Evolutionary conservation across 140 eudicot genomes (phyloP), one percentile per base, ranked within the genome.

Genomic region (Erigeron philadelphicus): DNA sequence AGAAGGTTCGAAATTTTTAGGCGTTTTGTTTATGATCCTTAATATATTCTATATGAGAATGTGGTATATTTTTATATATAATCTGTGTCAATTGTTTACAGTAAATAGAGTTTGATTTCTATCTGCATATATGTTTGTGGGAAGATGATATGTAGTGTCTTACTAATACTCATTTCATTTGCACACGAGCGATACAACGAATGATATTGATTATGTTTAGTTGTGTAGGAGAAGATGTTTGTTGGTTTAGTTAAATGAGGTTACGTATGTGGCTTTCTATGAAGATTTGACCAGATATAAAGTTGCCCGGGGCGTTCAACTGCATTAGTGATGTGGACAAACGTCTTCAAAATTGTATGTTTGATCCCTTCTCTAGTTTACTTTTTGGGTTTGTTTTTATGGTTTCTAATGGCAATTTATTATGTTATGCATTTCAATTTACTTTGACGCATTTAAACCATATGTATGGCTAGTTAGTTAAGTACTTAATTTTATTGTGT

Each of bases 301-400:
- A 43, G 19, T 17, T 62, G n/a, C 25, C 5, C 38, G 49, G 79
- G 78, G 75, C 12, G 40, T 71, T 64, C 64, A 47, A 70, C 68
- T 64, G 63, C 68, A 61, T 45, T 61, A 78, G 82, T 69, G 72
- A 90, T 90, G 97, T 90, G 97, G 97, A 90, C 97, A 15, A 90
- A 90, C 70, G 89, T 90, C 55, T 90, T 90, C 81, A 90, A 84
- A 77, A 86, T 90, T 6, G 97, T 90, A 84, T 19, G 96, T 77
- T 73, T 61, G 61, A 49, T 70, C 16, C 55, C 56, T 74, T 46
- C 13, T 50, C 11, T n/a, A 19, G 52, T 74, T 62, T 49, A 21
- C 6, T 11, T n/a, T 15, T 60, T 75, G 17, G 38, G 25, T 25
- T 16, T 41, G 21, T 47, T 46, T 7, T 72, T 47, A 15, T 66